Conservation (phyloP, 169 alveolate species). For the Cryptosporidium viatorum region DNA sequence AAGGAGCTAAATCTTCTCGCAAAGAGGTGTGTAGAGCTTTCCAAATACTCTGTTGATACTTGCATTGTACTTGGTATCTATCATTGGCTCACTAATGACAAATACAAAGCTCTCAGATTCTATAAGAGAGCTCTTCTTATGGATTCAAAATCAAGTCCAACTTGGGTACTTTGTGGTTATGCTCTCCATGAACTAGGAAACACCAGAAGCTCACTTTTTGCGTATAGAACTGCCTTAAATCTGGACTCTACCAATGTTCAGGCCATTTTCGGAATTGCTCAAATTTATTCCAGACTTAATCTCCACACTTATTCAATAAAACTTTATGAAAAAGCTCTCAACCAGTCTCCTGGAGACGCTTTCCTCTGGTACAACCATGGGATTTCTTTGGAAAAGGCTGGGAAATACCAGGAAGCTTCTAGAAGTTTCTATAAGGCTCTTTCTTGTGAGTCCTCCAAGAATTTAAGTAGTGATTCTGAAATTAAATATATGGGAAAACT, state of each 20-base stretch:
- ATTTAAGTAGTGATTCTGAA: slow-evolving; percentile 27
- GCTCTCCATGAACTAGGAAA: slow-evolving; percentile 67
- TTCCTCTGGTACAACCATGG: slow-evolving; percentile 61
- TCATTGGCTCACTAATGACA: slow-evolving; percentile 69
- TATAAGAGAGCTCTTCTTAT: slow-evolving; percentile 63
- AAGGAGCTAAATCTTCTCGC: slow-evolving; percentile 52
- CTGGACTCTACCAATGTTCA: slow-evolving; percentile 40
- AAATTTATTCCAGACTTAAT: slow-evolving; percentile 39
- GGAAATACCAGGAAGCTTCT: slow-evolving; percentile 46
- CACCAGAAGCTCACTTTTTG: slow-evolving; percentile 38
- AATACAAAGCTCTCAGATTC: slow-evolving; percentile 60
- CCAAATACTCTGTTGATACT: slow-evolving; percentile 65
- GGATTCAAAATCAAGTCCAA: slow-evolving; percentile 31
- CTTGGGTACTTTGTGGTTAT: slow-evolving; percentile 65
- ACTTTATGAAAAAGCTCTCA: slow-evolving; percentile 54
- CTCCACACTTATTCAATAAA: slow-evolving; percentile 33
- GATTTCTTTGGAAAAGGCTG: slow-evolving; percentile 19
- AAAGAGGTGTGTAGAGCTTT: slow-evolving; percentile 36
- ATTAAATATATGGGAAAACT: slow-evolving; percentile 69
- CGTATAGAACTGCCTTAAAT: slow-evolving; percentile 54
- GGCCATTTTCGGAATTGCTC: slow-evolving; percentile 58
- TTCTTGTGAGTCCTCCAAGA: slow-evolving; percentile 39
- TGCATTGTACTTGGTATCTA: slow-evolving; percentile 65
- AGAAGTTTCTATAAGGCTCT: slow-evolving; percentile 63
- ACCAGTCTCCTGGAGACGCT: slow-evolving; percentile 58